Percentiles rank a stretch among this genome's conserved stretches.
Conservation (phyloP, 495 filamentous ascomycete species). For the Pyrenula aspistea region DNA sequence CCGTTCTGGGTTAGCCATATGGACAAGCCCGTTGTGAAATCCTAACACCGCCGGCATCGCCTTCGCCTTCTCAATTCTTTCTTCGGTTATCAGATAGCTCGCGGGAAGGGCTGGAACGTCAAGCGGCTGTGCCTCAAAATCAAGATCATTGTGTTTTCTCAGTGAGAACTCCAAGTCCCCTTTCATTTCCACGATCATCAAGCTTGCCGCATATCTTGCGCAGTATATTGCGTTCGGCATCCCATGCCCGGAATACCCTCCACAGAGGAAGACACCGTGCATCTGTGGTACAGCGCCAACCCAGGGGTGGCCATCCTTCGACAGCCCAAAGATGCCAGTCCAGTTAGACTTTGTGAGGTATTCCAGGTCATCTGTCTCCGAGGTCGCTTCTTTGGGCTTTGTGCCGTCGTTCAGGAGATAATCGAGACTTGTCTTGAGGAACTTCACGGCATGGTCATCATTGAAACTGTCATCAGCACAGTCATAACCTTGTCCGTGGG, state of each 20-base stretch:
- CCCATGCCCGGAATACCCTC: slow-evolving; percentile 37
- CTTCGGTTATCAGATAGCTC: not conserved
- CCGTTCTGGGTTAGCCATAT: too few species aligned
- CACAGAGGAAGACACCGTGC: slow-evolving; percentile 27
- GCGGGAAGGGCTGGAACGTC: not conserved
- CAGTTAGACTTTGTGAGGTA: slow-evolving; percentile 1
- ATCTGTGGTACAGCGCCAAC: slow-evolving; percentile 30
- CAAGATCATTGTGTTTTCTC: not conserved
- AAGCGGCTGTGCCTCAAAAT: not conserved
- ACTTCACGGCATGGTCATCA: slow-evolving; percentile 10
- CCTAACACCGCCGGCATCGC: too few species aligned
- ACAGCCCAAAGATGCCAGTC: slow-evolving; percentile 20
- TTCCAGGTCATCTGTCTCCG: not conserved
- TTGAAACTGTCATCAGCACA: slow-evolving; percentile 43
- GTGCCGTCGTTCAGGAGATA: not conserved
- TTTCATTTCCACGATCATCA: not conserved
- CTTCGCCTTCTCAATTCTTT: not conserved
- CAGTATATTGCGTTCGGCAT: slow-evolving; percentile 23
- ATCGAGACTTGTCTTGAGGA: slow-evolving; percentile 3
- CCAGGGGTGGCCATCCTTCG: slow-evolving; percentile 29
- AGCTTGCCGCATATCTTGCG: not conserved
- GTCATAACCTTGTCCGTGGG: slow-evolving; percentile 14
- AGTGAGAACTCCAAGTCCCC: not conserved
- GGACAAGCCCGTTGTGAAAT: too few species aligned
- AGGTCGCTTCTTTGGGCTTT: not conserved